Conservation (phyloP, 805 yeast species). For the Jamesozyma hellenica region DNA sequence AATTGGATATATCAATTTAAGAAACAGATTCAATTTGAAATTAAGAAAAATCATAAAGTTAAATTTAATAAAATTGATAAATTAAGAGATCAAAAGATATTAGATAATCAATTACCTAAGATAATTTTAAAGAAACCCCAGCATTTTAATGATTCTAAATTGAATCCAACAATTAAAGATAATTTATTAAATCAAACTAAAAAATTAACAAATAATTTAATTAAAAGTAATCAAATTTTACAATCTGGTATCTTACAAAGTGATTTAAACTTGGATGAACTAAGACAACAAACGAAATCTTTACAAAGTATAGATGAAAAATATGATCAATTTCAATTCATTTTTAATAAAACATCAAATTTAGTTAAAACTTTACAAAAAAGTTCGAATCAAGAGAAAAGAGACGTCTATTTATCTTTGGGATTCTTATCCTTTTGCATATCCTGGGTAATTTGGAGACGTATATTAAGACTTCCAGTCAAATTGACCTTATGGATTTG, state of each 20-base stretch:
- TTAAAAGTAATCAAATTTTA: constrained; percentile 26
- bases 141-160: background rate
- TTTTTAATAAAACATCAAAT: constrained; percentile 23
- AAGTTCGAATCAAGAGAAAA: constrained; percentile 27
- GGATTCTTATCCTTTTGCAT: constrained; percentile 23
- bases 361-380: constrained; percentile 25
- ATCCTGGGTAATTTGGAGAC: constrained; percentile 29
- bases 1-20: constrained; percentile 19
- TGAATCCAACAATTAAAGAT: constrained; percentile 17
- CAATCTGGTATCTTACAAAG: constrained; percentile 29
- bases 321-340: constrained; percentile 22
- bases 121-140: background rate
- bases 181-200: constrained; percentile 22
- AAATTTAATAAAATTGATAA: constrained; percentile 9
- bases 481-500: constrained; percentile 25
- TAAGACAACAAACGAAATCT: constrained; percentile 25
- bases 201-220: constrained; percentile 23
- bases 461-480: constrained; percentile 27
- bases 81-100: constrained; percentile 9
- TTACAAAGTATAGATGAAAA: constrained; percentile 24
- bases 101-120: constrained; percentile 4
- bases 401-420: constrained; percentile 26
- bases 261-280: constrained; percentile 27
- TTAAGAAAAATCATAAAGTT: constrained; percentile 3
- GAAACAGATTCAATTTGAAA: constrained; percentile 1